Evolutionary conservation across 176 grass and related monocot genomes (phyloP), one percentile per base, ranked within the genome.

Genomic region (Dactylis glomerata): DNA sequence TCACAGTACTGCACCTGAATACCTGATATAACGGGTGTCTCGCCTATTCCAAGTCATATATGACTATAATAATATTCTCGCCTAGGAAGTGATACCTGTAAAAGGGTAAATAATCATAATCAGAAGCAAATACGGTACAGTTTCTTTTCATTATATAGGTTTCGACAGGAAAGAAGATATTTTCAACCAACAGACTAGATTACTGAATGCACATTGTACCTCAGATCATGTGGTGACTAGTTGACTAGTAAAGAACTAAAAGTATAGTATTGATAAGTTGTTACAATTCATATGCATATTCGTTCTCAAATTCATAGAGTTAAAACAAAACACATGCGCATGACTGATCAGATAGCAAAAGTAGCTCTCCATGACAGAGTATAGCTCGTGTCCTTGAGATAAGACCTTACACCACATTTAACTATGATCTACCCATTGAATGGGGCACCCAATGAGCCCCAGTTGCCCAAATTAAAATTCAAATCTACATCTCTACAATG

Each of bases 71-170:
- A 92, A 65, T 88, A 85, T 67, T 86, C 82, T 85, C 65, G 28
- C 55, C 86, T 92, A 92, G 82, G 90, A 88, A 92, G 82, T 85
- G 72, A 92, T 92, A 82, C 90, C 90, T 92, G 86, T 38, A 68
- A 88, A 87, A 46, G 14, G 57, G 55, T 73, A 85, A 82, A 34
- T 50, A 26, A 78, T 20, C 57, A 40, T 85, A 56, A 59, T 92
- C 24, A 92, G 73, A 82, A 61, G 47, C 22, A 75, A 80, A 67
- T 24, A 71, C 57, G 49, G 5, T 59, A 56, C 10, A 68, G 41
- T 16, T 38, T 78, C 28, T 65, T 34, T n/a, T 79, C 20, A 68
- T 10, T 69, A 23, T 16, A 22, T 30, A 19, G 10, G 13, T 81
- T 76, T 68, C 28, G 59, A 51, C 22, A 37, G 46, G 30, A 40